Evolutionary conservation across 768 basidiomycete genomes (phyloP), one percentile per base, ranked within the genome.

Genomic region (Pulveroboletus ravenelii): DNA sequence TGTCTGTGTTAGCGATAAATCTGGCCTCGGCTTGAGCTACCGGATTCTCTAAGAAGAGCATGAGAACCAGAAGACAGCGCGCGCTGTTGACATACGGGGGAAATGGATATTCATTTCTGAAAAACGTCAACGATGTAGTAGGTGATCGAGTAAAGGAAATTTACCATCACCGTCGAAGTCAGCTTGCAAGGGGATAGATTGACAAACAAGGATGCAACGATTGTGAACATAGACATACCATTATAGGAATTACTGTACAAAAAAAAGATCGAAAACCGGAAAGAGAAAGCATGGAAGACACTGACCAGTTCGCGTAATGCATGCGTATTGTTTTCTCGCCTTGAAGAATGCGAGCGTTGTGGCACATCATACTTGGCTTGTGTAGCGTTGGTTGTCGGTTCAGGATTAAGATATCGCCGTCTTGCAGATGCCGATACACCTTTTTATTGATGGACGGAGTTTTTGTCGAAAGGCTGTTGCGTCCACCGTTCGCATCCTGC

Each of bases 21-120:
- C 82, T 83, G 5, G 93, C 93, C 68, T 99, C 96, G 2, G 95
- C 89, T 50, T 94, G 85, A 40, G 96, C 93, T 37, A 94, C 82
- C 63, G 95, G 88, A 59, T 93, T 95, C 73, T 99, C 92, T 94
- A 45, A 15, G 45, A 38, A 38, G 27, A 35, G 51, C 5, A 48
- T 41, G 50, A 40, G 6, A n/a, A 12, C 23, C 14, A 47, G 29
- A 52, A 42, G 41, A 41, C 7, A 41, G 9, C 12, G 10, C 5
- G 39, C 10, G 20, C 3, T 34, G 47, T 41, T 35, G 12, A 74
- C 89, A 72, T 69, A 91, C 92, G 95, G 60, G 96, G 94, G 60
- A 99, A 99, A 74, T 99, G 96, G 43, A 99, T 93, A 71, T 99
- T 99, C 95, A 99, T 99, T 68, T 99, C 95, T 92, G 41, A 37